These are phyloP conservation scores for Crithidia sp. DNA, from an alignment of 208 protist species.

Conservation along the genomic window DNA sequence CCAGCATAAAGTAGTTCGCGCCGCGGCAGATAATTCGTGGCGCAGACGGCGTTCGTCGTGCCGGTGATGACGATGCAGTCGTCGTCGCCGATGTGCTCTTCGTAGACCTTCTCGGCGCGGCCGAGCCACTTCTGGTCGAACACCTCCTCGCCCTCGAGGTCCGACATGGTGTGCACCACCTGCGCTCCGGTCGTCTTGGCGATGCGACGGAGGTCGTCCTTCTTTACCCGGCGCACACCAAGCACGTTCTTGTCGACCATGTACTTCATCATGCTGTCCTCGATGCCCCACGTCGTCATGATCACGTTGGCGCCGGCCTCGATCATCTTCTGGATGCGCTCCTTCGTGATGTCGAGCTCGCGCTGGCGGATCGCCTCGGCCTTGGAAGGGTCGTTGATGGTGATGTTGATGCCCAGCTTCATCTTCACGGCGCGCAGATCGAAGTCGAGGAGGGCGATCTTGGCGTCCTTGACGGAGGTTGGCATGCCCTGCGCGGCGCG, in stretches of 20 bases:
- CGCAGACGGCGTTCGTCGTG: slow-evolving; percentile 75
- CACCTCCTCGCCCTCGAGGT: slow-evolving; percentile 97
- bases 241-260: slow-evolving; percentile 98
- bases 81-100: slow-evolving; percentile 98
- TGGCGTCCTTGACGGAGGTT: slow-evolving; percentile 93
- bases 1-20: slow-evolving; percentile 97
- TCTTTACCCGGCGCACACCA: slow-evolving; percentile 96
- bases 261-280: slow-evolving; percentile 99
- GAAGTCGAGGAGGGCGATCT: slow-evolving; percentile 99
- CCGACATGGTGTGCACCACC: slow-evolving; percentile 95
- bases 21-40: slow-evolving; percentile 99
- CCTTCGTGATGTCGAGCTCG: slow-evolving; percentile 98
- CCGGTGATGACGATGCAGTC: slow-evolving; percentile 96
- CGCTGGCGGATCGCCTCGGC: slow-evolving; percentile 97
- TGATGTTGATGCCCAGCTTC: slow-evolving; percentile 97
- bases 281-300: slow-evolving; percentile 99
- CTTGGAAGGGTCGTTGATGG: slow-evolving; percentile 97
- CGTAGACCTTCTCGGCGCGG: slow-evolving; percentile 93
- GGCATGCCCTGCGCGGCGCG: slow-evolving; percentile 98
- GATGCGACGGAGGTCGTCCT: slow-evolving; percentile 97
- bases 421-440: slow-evolving; percentile 98
- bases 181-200: slow-evolving; percentile 97
- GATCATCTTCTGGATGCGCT: slow-evolving; percentile 98
- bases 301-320: slow-evolving; percentile 99
- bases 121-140: slow-evolving; percentile 97